These are phyloP conservation scores for Tricholoma bakamatsutake DNA, from an alignment of 768 basidiomycete genomes.

Conservation along the genomic window DNA sequence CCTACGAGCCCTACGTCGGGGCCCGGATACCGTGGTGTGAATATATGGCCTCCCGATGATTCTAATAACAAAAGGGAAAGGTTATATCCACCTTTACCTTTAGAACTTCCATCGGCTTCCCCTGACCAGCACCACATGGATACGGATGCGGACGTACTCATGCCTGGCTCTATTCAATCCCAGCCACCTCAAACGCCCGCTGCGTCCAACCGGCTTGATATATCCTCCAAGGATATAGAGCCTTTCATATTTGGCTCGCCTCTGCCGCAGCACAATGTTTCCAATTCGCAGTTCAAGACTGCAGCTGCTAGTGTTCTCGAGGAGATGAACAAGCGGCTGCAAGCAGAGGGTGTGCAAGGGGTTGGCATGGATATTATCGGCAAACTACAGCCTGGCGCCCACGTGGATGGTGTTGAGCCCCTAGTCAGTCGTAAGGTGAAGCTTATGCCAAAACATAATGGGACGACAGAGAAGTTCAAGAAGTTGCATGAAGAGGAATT, in stretches of 20 bases:
- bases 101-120: conserved; percentile 19
- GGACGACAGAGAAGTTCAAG: conserved; percentile 43
- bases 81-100: conserved; percentile 35
- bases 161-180: conserved; percentile 27
- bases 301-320: conserved; percentile 69
- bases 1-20: conserved; percentile 27
- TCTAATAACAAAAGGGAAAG: conserved; percentile 10
- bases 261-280: conserved; percentile 52
- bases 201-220: conserved; percentile 17
- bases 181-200: conserved; percentile 9
- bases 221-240: conserved; percentile 16
- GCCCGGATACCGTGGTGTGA: conserved; percentile 13
- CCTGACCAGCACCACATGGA: conserved; percentile 10
- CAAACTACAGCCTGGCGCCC: conserved; percentile 29
- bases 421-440: conserved; percentile 22
- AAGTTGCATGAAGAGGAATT: conserved; percentile 62
- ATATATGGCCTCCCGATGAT: conserved; percentile 27
- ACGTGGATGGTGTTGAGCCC: conserved; percentile 10
- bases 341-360: conserved; percentile 46
- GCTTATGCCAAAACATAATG: conserved; percentile 24
- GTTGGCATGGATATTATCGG: conserved; percentile 41
- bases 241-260: conserved; percentile 81
- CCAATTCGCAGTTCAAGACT: conserved; percentile 59
- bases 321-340: conserved; percentile 76
- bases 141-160: conserved; percentile 23